Evolutionary conservation across 2,329 filamentous ascomycete species (phyloP), one percentile per base, ranked within the genome.

Genomic region (Trichoderma sp.): DNA sequence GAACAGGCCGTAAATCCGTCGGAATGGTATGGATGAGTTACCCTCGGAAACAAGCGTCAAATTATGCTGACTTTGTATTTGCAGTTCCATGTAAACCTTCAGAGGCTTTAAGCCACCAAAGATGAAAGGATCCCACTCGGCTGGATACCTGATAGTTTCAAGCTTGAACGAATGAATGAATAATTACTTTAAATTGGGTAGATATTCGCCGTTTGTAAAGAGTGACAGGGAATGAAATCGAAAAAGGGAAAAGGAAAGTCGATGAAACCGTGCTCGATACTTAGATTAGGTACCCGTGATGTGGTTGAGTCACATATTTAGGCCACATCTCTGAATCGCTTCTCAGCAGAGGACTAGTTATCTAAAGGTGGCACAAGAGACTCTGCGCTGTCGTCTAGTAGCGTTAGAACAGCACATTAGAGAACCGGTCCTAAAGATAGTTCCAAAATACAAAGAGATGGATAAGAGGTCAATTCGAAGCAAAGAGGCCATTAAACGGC

Each of bases 11-110:
- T 4, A 76, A 78, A 68, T 71, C 72, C 19, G 66, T 78, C 17
- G 72, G 75, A 67, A 74, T 79, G 74, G 79, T 80, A 71, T 22
- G 45, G 32, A 15, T 34, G 1, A 39, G 1, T 4, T 52, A 4
- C 9, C 32, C 17, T 17, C 4, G 52, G 17, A 8, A 5, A 9
- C 9, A 19, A 12, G 9, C 15, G 4, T 4, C 13, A 25, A 27
- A 12, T n/a, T 17, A 13, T 29, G 37, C 50, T 56, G 34, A 67
- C 42, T 8, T 17, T n/a, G 19, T 22, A 8, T 64, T 5, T 60
- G 13, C 45, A 78, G 76, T 77, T 75, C 53, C 76, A 78, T 60
- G 74, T 76, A 29, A 69, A 65, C 19, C 67, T 73, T 22, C 66
- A 58, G 12, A 71, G 68, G 48, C 60, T 70, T 2, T 70, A 58